Conservation (phyloP, 495 filamentous ascomycete genomes). For the Hyaloscypha bicolor region DNA sequence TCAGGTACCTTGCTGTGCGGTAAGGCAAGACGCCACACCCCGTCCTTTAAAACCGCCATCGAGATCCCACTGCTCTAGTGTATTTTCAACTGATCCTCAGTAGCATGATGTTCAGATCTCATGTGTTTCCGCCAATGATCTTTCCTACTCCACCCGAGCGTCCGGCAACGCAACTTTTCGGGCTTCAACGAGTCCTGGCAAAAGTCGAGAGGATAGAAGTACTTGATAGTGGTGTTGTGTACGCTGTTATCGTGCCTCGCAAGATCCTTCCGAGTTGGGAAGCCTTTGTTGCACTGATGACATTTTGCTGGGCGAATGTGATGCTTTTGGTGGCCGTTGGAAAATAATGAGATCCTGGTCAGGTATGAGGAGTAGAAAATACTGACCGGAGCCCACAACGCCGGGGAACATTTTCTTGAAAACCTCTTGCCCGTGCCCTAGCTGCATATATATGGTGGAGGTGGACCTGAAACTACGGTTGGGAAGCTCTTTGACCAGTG, state of each 20-base stretch:
- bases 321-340: conserved; percentile 3
- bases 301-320: conserved; percentile 15
- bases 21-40: background rate
- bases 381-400: conserved; percentile 6
- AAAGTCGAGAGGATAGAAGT: conserved; percentile 12
- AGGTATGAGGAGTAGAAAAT: too few relatives aligned
- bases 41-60: conserved; percentile 9
- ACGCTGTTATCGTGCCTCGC: conserved; percentile 12
- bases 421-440: background rate
- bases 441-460: background rate
- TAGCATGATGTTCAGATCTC: conserved; percentile 3
- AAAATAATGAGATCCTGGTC: too few relatives aligned
- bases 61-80: background rate
- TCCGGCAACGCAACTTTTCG: background rate
- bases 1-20: too few relatives aligned
- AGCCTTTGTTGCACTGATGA: background rate
- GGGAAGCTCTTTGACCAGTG: conserved; percentile 5
- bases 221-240: conserved; percentile 13
- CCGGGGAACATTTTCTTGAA: background rate
- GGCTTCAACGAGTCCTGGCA: conserved; percentile 2
- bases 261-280: conserved; percentile 12
- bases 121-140: conserved; percentile 15
- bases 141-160: conserved; percentile 6
- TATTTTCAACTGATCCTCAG: background rate
- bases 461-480: background rate